Percentiles rank a stretch among this genome's conserved stretches.
These are phyloP conservation scores for Periconia macrospinosa DNA, from an alignment of 2,329 filamentous ascomycete genomes.

Conservation along the genomic window DNA sequence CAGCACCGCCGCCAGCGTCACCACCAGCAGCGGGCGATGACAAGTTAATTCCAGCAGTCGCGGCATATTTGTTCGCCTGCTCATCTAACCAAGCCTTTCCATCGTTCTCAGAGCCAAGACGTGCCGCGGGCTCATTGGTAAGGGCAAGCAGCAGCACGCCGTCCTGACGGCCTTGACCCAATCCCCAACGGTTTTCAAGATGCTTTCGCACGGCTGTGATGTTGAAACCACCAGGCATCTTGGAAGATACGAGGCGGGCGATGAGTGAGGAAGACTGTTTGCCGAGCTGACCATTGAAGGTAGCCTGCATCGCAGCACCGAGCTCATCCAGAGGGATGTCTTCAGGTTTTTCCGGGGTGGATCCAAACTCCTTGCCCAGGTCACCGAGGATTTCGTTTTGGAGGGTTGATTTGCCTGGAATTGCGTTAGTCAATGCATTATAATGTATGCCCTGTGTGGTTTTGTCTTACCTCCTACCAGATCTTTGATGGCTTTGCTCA, in stretches of 20 bases:
- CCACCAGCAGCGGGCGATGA: constrained; percentile 71
- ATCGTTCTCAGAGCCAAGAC: constrained; percentile 85
- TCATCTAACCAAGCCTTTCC: constrained; percentile 92
- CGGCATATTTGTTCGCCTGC: constrained; percentile 85
- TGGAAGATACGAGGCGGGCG: constrained; percentile 93
- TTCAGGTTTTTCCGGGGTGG: constrained; percentile 97
- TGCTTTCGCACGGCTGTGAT: constrained; percentile 96
- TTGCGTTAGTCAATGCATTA: constrained; percentile 12
- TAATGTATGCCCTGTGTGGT: neutral
- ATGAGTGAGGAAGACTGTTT: constrained; percentile 94
- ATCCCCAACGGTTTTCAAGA: constrained; percentile 88
- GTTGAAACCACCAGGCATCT: constrained; percentile 99
- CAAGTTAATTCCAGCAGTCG: constrained; percentile 79
- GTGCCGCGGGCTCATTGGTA: constrained; percentile 87
- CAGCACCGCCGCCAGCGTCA: constrained; percentile 70
- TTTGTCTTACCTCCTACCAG: constrained; percentile 81
- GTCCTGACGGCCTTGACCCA: constrained; percentile 85
- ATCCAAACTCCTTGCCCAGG: constrained; percentile 96
- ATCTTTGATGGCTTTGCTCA: constrained; percentile 98
- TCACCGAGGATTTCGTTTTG: constrained; percentile 99
- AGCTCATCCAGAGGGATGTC: constrained; percentile 96
- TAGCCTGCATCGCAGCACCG: constrained; percentile 91
- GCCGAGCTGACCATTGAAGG: constrained; percentile 97
- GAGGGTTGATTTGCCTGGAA: constrained; percentile 88
- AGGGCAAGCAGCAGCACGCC: constrained; percentile 84